These are phyloP conservation scores for Penicillium aurantiogriseum DNA, from an alignment of 2,329 filamentous ascomycete genomes.

Conservation along the genomic window DNA sequence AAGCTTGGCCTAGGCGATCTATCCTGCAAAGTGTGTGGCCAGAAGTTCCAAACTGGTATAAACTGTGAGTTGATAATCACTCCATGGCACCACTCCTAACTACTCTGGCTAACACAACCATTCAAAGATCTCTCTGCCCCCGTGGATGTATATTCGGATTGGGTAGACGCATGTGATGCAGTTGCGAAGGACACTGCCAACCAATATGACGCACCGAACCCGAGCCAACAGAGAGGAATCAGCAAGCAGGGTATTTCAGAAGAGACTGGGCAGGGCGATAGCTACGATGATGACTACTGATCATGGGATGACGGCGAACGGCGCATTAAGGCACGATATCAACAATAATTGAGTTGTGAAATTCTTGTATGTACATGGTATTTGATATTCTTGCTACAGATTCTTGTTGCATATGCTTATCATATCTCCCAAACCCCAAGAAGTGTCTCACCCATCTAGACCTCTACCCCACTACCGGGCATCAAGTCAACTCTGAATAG, in stretches of 20 bases:
- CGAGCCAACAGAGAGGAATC: constrained; percentile 16
- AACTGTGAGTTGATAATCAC: constrained; percentile 65
- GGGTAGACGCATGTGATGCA: constrained; percentile 89
- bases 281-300: constrained; percentile 36
- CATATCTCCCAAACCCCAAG: constrained; percentile 1
- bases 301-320: constrained; percentile 18
- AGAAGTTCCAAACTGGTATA: constrained; percentile 87
- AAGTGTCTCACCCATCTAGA: constrained; percentile 3
- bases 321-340: constrained; percentile 21
- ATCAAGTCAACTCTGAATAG: background rate
- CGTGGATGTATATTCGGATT: constrained; percentile 96
- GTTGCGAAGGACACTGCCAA: constrained; percentile 62
- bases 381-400: background rate
- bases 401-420: constrained; percentile 3
- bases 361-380: constrained; percentile 11
- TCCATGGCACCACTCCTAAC: background rate
- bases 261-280: constrained; percentile 19
- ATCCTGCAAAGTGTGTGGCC: constrained; percentile 88
- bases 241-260: constrained; percentile 20
- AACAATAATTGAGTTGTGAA: constrained; percentile 12
- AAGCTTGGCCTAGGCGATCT: constrained; percentile 83
- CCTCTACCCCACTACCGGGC: background rate
- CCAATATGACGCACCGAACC: constrained; percentile 30
- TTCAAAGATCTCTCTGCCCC: constrained; percentile 75
- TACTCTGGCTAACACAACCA: background rate